Base-by-base conservation (phyloP, 495 filamentous ascomycete genomes). In the Penicillium silybi region DNA sequence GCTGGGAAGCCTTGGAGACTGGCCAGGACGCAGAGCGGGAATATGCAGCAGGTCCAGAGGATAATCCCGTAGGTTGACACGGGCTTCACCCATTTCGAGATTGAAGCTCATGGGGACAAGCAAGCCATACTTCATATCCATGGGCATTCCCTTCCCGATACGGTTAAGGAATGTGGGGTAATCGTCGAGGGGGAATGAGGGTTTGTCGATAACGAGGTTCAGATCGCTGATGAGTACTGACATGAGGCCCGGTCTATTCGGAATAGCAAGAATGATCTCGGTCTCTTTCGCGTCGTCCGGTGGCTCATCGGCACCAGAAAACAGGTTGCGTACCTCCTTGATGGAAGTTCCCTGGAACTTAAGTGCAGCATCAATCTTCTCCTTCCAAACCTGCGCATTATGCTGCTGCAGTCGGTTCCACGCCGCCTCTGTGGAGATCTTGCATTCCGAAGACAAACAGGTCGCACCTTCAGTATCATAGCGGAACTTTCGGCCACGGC, bases 111-210 rank as follows among this genome's bases (percentile, higher is more conserved):
- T 88, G 7, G 93, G 93, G 16, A 99, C 74, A 7, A 99, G 79
- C 22, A 98, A 75, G 0, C 87, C 81, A 66, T 96, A 99, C 51
- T 92, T 71, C 81, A 89, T 97, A 53, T 92, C 84, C 61, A 82
- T 80, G 2, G 93, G 93, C 81, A 99, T 93, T 2, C 95, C 93
- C 68, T 99, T 99, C 4, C 93, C 93, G 59, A 97, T 86, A 40
- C 79, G 78, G 63, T 96, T 79, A 20, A 99, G 73, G 65, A 91
- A 99, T 27, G 83, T 78, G 0, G 92, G 88, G 48, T 88, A 85
- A 2, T 95, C 85, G 4, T 80, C 75, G 20, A 93, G 66, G 3
- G 89, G 85, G 63, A 99, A 99, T 0, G 87, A 92, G 1, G 93
- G 93, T 64, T 96, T 96, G 73, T 97, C 93, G 41, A 99, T 78